phyloP scores from a whole-genome alignment of 768 basidiomycete species.

The Podaxis sp. region DNA sequence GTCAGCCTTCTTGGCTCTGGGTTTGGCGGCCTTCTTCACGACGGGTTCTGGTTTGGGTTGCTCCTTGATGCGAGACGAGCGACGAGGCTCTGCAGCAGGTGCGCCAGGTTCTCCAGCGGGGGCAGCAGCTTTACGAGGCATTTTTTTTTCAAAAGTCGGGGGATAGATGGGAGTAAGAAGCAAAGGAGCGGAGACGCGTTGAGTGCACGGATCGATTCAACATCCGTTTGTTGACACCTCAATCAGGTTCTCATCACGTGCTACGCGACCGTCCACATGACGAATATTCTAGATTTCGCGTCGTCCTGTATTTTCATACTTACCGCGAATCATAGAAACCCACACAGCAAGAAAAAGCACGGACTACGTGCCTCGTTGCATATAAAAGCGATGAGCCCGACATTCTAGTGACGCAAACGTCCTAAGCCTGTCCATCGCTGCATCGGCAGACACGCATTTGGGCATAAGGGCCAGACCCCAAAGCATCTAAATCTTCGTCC shows the following conservation, averaged over 20 bases:
- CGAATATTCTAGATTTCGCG: background rate
- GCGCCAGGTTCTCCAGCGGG: conserved; percentile 39
- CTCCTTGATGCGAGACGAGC: conserved; percentile 75
- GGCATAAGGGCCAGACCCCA: too few relatives aligned
- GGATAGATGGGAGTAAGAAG: conserved; percentile 23
- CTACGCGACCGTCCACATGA: conserved; percentile 26
- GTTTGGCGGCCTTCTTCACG: conserved; percentile 66
- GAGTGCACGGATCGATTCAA: conserved; percentile 29
- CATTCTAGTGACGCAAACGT: too few relatives aligned
- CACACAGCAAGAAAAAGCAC: background rate
- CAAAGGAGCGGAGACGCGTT: conserved; percentile 29
- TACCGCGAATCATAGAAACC: background rate
- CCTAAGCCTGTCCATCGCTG: too few relatives aligned
- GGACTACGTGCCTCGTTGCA: too few relatives aligned
- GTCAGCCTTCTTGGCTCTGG: conserved; percentile 54
- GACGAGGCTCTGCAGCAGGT: conserved; percentile 54
- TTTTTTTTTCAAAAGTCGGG: conserved; percentile 28
- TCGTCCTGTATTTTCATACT: background rate
- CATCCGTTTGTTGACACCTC: conserved; percentile 31
- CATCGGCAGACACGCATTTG: too few relatives aligned
- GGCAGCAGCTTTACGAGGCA: conserved; percentile 73
- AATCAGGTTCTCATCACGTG: conserved; percentile 35
- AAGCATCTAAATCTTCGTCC: too few relatives aligned
- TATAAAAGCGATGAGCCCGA: too few relatives aligned
- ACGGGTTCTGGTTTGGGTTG: conserved; percentile 53